Evolutionary conservation across 2,329 filamentous ascomycete species (phyloP).

Genomic region (Penicillium freii): DNA sequence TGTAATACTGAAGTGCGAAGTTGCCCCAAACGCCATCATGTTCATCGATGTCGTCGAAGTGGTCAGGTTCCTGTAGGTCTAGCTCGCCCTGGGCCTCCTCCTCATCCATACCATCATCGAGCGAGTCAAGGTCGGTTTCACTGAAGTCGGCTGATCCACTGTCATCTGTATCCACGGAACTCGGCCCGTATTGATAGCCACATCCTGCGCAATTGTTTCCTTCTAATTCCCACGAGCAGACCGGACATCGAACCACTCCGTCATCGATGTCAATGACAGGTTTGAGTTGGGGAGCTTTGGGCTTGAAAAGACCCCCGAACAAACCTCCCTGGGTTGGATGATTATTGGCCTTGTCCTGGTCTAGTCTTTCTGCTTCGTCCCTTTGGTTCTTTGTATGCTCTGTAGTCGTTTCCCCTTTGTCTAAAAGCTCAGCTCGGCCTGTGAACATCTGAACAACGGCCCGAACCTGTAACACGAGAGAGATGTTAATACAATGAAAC

Average conservation of each 20-base stretch:
- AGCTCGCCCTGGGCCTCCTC: slow-evolving; percentile 26
- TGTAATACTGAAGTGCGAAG: not conserved
- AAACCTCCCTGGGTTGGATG: slow-evolving; percentile 55
- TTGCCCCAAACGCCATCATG: slow-evolving; percentile 17
- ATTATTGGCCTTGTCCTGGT: slow-evolving; percentile 57
- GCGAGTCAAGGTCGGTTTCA: slow-evolving; percentile 41
- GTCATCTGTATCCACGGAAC: slow-evolving; percentile 43
- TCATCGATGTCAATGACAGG: slow-evolving; percentile 58
- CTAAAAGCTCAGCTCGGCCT: slow-evolving; percentile 59
- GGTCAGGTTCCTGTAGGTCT: not conserved
- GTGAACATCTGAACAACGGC: slow-evolving; percentile 65
- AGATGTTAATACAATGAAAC: slow-evolving; percentile 2
- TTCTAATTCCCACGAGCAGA: slow-evolving; percentile 63
- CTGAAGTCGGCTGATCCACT: slow-evolving; percentile 47
- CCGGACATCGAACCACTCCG: slow-evolving; percentile 61
- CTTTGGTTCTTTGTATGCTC: slow-evolving; percentile 58
- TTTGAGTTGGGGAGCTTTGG: slow-evolving; percentile 28
- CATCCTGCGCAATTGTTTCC: slow-evolving; percentile 56
- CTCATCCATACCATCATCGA: slow-evolving; percentile 22
- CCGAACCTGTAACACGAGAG: slow-evolving; percentile 50
- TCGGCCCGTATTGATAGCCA: slow-evolving; percentile 48
- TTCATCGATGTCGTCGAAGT: slow-evolving; percentile 31
- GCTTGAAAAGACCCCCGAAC: slow-evolving; percentile 61
- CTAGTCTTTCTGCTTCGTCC: slow-evolving; percentile 60
- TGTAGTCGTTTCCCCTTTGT: slow-evolving; percentile 61